Evolutionary conservation across 2,329 filamentous ascomycete species (phyloP), one percentile per base, ranked within the genome.

Genomic region (Pyrenophora tritici-repentis): DNA sequence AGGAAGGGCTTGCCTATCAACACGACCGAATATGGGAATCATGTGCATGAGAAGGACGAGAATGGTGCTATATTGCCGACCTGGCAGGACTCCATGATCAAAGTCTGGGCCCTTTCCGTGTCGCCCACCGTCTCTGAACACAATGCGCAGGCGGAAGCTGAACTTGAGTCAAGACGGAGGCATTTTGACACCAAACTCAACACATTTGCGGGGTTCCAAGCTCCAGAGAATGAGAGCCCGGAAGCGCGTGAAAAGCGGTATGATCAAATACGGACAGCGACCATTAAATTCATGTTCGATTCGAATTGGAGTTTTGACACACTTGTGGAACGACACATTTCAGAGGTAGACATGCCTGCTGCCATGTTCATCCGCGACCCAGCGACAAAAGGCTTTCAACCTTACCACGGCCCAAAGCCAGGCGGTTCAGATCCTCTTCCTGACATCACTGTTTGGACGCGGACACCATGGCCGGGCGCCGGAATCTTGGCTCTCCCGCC

Each of bases 21-120:
- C 26, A 80, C 87, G 1, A 80, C 84, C 56, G 94, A 99, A 72
- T 82, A 89, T 49, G 55, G 55, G 10, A 56, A 65, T n/a, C 52
- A 53, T 10, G 45, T 63, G 3, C 55, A 60, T 12, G 53, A 55
- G n/a, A 68, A 63, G 52, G 63, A 66, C 32, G 67, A 62, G 18
- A 49, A 54, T 22, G 71, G 72, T 38, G 71, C 77, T 24, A 73
- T 72, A 55, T 51, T 56, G 14, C 89, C 91, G 0, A 86, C 90
- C 42, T 96, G 85, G 82, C 73, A 83, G 50, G 93, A 97, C 70
- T 79, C 84, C 9, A 86, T 87, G 56, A 84, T 97, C 48, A 85
- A 86, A 50, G 88, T 97, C 1, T 97, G 93, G 93, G 87, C 90
- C 38, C 80, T 97, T 66, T 83, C 89, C 0, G 73, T 89, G 33